Evolutionary conservation across 1,284 basidiomycete genomes (phyloP).

Genomic region (Cystobasidium slooffiae): DNA sequence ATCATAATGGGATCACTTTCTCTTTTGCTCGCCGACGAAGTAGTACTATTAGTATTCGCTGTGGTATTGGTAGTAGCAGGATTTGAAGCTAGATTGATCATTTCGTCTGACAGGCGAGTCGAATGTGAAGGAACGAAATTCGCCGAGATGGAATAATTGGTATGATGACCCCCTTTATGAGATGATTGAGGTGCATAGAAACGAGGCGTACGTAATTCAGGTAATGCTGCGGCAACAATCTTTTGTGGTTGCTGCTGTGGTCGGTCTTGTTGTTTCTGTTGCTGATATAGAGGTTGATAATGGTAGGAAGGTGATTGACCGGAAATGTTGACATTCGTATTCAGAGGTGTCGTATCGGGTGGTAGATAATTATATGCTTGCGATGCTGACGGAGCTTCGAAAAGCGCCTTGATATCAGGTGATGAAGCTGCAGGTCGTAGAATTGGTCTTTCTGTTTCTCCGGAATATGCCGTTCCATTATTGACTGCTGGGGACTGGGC

Average conservation of each 20-base stretch:
- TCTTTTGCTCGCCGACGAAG: constrained; percentile 9
- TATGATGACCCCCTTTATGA: background rate
- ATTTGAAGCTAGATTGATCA: background rate
- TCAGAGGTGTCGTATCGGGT: constrained; percentile 1
- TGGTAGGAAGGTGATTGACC: constrained; percentile 7
- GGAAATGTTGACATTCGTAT: background rate
- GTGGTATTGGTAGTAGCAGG: background rate
- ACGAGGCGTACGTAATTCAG: constrained; percentile 34
- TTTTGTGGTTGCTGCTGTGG: too few relatives aligned
- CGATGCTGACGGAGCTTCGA: constrained; percentile 66
- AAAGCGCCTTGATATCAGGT: constrained; percentile 92
- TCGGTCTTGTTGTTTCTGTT: background rate
- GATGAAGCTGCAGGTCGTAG: constrained; percentile 83
- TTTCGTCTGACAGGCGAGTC: constrained; percentile 22
- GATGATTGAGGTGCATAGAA: constrained; percentile 1
- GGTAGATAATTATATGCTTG: constrained; percentile 33
- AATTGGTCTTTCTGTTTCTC: constrained; percentile 26
- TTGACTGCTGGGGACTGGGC: background rate
- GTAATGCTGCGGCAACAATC: background rate
- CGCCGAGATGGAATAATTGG: constrained; percentile 5
- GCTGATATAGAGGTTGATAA: constrained; percentile 12
- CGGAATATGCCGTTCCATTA: background rate
- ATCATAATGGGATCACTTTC: constrained; percentile 36
- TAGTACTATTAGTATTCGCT: background rate
- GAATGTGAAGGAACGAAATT: constrained; percentile 7